Percentiles rank a stretch among this genome's conserved stretches.
Evolutionary conservation across 208 protist genomes (phyloP).

Genomic region (Acanthamoeba triangularis): DNA sequence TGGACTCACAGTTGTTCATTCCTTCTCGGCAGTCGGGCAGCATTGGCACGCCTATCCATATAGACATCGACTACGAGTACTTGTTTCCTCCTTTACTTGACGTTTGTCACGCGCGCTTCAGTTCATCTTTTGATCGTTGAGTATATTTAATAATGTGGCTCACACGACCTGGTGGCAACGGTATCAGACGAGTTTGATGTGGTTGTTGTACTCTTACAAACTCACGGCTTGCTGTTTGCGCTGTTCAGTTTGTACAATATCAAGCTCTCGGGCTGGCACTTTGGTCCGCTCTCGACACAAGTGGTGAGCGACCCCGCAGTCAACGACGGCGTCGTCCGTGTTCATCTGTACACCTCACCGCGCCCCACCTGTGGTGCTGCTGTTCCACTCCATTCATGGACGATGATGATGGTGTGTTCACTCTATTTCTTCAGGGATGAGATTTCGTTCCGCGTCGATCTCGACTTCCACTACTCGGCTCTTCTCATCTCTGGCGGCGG

Average conservation of each 20-base stretch:
- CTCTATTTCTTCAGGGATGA: neutral
- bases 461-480: slow-evolving; percentile 63
- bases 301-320: slow-evolving; percentile 34
- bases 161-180: no score
- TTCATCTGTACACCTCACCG: slow-evolving; percentile 18
- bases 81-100: neutral
- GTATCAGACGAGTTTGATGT: no score
- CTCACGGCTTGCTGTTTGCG: no score
- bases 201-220: no score
- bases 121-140: neutral
- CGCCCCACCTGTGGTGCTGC: neutral
- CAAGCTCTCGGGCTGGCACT: neutral
- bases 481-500: slow-evolving; percentile 45
- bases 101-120: no score
- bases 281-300: neutral
- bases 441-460: slow-evolving; percentile 41
- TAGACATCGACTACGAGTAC: slow-evolving; percentile 74
- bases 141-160: no score
- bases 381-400: neutral
- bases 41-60: slow-evolving; percentile 46
- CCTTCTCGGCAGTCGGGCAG: slow-evolving; percentile 15
- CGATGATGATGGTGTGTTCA: neutral
- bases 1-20: neutral
- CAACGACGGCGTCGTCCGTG: slow-evolving; percentile 8
- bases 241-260: slow-evolving; percentile 4